Evolutionary conservation across 495 filamentous ascomycete genomes (phyloP), one percentile per base, ranked within the genome.

Genomic region (Annulohypoxylon stygium): DNA sequence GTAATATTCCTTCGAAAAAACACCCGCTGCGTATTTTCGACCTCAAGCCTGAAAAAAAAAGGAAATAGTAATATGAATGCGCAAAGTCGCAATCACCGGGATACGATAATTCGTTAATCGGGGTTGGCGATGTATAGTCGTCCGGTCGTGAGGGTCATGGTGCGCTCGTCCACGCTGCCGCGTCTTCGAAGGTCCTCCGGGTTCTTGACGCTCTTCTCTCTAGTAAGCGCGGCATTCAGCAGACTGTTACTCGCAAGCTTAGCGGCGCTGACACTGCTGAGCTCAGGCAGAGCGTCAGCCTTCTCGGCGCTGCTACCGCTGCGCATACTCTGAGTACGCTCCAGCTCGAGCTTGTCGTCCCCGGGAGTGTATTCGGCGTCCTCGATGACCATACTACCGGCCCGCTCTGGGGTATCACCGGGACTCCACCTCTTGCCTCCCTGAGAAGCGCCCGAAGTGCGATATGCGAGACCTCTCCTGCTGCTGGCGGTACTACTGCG

Each of bases 91-190:
- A 18, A 9, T 39, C 30, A 14, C 18, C 5, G n/a, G 30, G 30
- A 30, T 16, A 2, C 30, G n/a, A 2, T 7, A 16, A 2, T 36
- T 34, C 30, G n/a, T 70, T 87, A 84, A 79, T 99, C 96, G 23
- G 96, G 96, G 80, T 99, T 99, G 18, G 97, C 97, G 76, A 99
- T 95, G 74, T 93, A 98, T 63, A 99, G 82, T 61, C 94, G 88
- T 18, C 91, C 93, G 2, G 86, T 78, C 18, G 90, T 92, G 47
- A 91, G 89, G 36, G 93, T 94, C 90, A 97, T 94, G 23, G 93
- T 93, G 76, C 93, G 87, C 80, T 98, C 96, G 79, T 99, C 97
- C 58, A 99, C 94, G 79, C 96, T 98, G 9, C 95, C 96, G 72
- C 93, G 86, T 65, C 95, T 89, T 76, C 88, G 86, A 39, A 97